Conservation (phyloP, 2,329 filamentous ascomycete genomes). For the Fusarium veterinarium region DNA sequence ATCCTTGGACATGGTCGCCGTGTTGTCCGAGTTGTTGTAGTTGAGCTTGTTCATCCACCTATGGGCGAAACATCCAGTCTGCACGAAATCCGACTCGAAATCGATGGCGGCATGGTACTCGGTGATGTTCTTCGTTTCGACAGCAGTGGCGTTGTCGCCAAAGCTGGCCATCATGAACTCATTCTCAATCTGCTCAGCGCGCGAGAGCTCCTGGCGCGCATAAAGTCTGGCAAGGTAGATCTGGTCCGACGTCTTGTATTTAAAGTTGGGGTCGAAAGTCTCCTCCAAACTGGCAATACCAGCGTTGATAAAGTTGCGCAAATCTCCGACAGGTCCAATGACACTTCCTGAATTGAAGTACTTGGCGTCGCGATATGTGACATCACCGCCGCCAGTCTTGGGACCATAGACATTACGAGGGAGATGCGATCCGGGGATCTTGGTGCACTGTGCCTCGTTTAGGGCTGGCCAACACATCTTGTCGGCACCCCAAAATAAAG, state of each 20-base stretch:
- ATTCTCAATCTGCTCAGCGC: conserved; percentile 45
- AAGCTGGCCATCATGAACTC: conserved; percentile 2
- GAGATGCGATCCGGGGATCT: conserved; percentile 52
- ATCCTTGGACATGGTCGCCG: conserved; percentile 17
- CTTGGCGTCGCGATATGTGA: conserved; percentile 49
- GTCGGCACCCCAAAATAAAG: conserved; percentile 58
- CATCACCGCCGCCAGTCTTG: conserved; percentile 48
- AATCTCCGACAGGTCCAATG: conserved; percentile 53
- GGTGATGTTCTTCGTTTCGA: conserved; percentile 30
- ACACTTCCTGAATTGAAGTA: conserved; percentile 61
- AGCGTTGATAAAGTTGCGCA: conserved; percentile 44
- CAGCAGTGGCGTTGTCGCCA: neutral
- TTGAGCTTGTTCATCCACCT: conserved; percentile 30
- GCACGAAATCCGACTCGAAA: conserved; percentile 33
- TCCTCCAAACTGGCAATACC: conserved; percentile 47
- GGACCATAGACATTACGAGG: conserved; percentile 51
- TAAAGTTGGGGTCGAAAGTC: conserved; percentile 48
- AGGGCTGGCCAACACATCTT: conserved; percentile 48
- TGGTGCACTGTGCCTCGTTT: conserved; percentile 54
- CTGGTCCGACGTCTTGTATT: conserved; percentile 44
- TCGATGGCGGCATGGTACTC: conserved; percentile 34
- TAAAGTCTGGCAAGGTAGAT: conserved; percentile 57
- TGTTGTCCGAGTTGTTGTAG: conserved; percentile 26
- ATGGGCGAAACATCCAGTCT: conserved; percentile 25
- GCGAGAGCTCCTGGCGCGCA: conserved; percentile 56